Evolutionary conservation across 2,329 filamentous ascomycete genomes (phyloP).

Genomic region (Trichoderma koningiopsis): DNA sequence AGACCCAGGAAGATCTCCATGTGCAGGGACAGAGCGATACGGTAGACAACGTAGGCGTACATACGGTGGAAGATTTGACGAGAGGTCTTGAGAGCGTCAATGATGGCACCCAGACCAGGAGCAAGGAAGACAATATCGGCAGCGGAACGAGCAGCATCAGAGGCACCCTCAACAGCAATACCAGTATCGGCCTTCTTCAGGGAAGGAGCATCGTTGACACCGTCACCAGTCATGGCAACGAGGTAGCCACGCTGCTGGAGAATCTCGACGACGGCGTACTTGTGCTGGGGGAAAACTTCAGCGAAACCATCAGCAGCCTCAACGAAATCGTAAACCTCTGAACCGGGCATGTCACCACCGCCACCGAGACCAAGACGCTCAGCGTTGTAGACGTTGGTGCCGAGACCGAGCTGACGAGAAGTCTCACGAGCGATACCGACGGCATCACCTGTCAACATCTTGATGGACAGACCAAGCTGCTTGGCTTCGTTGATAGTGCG

Average conservation of each 20-base stretch:
- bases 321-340: slow-evolving; percentile 92
- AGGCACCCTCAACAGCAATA: slow-evolving; percentile 91
- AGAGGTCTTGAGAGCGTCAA: slow-evolving; percentile 88
- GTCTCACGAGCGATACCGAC: slow-evolving; percentile 92
- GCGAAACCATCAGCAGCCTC: slow-evolving; percentile 94
- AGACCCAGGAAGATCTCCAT: slow-evolving; percentile 89
- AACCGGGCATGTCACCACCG: slow-evolving; percentile 89
- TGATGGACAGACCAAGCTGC: slow-evolving; percentile 83
- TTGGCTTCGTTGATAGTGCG: slow-evolving; percentile 91
- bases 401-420: slow-evolving; percentile 85
- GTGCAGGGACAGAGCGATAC: slow-evolving; percentile 89
- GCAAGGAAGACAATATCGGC: slow-evolving; percentile 94
- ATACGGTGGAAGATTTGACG: slow-evolving; percentile 96
- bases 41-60: slow-evolving; percentile 95
- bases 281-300: slow-evolving; percentile 93
- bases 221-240: slow-evolving; percentile 94
- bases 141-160: slow-evolving; percentile 85
- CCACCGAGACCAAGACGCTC: slow-evolving; percentile 89
- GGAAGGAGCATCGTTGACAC: slow-evolving; percentile 91
- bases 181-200: slow-evolving; percentile 95
- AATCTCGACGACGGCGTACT: slow-evolving; percentile 92
- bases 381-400: slow-evolving; percentile 92
- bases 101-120: slow-evolving; percentile 87
- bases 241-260: slow-evolving; percentile 91
- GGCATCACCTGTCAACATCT: slow-evolving; percentile 95